Evolutionary conservation across 179 eudicot species (phyloP).

Genomic region (Drosera spatulata): DNA sequence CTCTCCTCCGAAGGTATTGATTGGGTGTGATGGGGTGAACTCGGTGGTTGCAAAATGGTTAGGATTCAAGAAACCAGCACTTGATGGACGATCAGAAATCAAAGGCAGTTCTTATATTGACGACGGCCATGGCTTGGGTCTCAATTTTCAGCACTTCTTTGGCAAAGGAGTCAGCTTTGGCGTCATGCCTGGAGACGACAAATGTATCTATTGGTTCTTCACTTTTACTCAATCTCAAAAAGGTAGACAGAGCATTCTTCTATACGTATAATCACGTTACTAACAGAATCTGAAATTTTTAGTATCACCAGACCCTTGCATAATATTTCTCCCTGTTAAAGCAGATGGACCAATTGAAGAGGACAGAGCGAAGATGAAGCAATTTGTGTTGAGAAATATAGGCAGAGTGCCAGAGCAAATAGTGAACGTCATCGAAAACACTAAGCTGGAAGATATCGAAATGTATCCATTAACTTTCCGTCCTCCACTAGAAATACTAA

Average conservation of each 20-base stretch:
- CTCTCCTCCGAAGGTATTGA: slow-evolving; percentile 8
- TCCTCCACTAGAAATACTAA: slow-evolving; percentile 31
- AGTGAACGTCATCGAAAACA: slow-evolving; percentile 16
- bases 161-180: slow-evolving; percentile 19
- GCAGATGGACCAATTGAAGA: slow-evolving; percentile 13
- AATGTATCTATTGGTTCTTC: slow-evolving; percentile 19
- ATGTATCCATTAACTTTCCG: slow-evolving; percentile 23
- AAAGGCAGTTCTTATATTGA: slow-evolving; percentile 11
- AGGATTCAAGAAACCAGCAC: slow-evolving; percentile 5
- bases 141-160: slow-evolving; percentile 9
- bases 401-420: slow-evolving; percentile 20
- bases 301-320: too few species aligned
- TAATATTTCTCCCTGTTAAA: background rate
- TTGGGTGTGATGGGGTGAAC: slow-evolving; percentile 34
- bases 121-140: slow-evolving; percentile 13
- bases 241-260: background rate
- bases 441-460: slow-evolving; percentile 16
- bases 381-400: slow-evolving; percentile 30
- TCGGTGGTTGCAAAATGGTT: slow-evolving; percentile 9
- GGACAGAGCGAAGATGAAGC: slow-evolving; percentile 33
- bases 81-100: slow-evolving; percentile 11
- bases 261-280: too few species aligned
- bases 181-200: slow-evolving; percentile 13
- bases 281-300: too few species aligned
- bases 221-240: slow-evolving; percentile 11